A percentile compares a stretch with the other conserved stretches of the same genome.
phyloP scores from a whole-genome alignment of 129 eudicot genomes.

The Flaveria robusta region DNA sequence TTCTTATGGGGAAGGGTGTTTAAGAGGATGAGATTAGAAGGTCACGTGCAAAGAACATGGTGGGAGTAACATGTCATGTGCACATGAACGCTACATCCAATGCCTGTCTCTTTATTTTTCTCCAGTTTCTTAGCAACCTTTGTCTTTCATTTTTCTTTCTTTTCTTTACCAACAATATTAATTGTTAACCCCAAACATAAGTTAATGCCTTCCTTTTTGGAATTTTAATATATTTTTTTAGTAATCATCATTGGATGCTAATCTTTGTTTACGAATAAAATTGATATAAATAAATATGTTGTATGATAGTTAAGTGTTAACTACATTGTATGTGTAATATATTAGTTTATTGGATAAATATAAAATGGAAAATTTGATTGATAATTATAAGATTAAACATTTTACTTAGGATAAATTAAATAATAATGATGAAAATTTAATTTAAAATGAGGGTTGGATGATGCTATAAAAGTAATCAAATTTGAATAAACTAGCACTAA shows the following conservation, averaged over 20 bases:
- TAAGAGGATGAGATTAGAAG: slow-evolving; percentile 34
- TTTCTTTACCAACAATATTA: neutral
- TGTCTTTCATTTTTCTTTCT: neutral
- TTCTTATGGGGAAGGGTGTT: slow-evolving; percentile 33
- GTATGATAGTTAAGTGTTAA: neutral
- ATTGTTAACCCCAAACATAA: neutral
- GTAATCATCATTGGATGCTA: neutral
- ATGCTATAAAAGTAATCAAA: too few relatives aligned
- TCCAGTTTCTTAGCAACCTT: slow-evolving; percentile 13
- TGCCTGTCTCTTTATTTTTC: slow-evolving; percentile 25
- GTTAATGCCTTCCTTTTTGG: neutral
- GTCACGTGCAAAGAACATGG: slow-evolving; percentile 50
- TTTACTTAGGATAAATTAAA: too few relatives aligned
- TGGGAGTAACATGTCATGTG: slow-evolving; percentile 42
- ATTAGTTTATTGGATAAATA: too few relatives aligned
- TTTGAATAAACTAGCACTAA: too few relatives aligned
- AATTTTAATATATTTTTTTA: neutral
- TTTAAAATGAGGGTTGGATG: too few relatives aligned
- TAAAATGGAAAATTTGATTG: too few relatives aligned
- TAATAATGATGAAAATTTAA: too few relatives aligned
- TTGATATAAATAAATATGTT: too few relatives aligned
- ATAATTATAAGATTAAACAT: too few relatives aligned
- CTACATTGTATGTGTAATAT: too few relatives aligned
- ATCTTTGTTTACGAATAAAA: too few relatives aligned
- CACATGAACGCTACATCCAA: slow-evolving; percentile 39